phyloP scores from a whole-genome alignment of 495 filamentous ascomycete genomes.

The Xylaria nigripes region DNA sequence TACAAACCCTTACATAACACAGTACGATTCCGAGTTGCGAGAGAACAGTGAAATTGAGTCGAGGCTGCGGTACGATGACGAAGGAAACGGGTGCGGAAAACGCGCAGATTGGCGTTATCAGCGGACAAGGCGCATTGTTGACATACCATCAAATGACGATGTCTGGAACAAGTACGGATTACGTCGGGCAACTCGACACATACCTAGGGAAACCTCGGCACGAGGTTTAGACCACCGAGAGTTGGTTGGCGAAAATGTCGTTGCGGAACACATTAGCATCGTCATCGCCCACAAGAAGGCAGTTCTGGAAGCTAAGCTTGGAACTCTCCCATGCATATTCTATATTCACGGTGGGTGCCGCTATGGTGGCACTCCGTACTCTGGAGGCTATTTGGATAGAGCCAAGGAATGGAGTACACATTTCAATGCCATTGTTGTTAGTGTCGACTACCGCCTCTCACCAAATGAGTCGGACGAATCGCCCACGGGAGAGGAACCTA shows the following conservation, averaged over 20 bases:
- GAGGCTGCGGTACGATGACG: slow-evolving; percentile 1
- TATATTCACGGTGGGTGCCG: slow-evolving; percentile 9
- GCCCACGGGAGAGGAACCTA: slow-evolving; percentile 10
- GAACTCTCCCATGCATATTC: slow-evolving; percentile 10
- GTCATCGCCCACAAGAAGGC: slow-evolving; percentile 2
- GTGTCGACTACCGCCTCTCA: slow-evolving; percentile 12
- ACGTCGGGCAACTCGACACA: slow-evolving; percentile 1
- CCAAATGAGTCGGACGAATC: slow-evolving; percentile 9
- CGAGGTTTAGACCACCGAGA: slow-evolving; percentile 1
- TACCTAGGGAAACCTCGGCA: neutral
- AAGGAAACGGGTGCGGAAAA: neutral
- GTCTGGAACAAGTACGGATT: neutral
- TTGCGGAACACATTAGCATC: slow-evolving; percentile 13
- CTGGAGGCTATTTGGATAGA: slow-evolving; percentile 5
- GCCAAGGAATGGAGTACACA: slow-evolving; percentile 4
- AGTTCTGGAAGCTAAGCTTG: neutral
- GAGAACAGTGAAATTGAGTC: slow-evolving; percentile 4
- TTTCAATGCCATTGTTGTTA: slow-evolving; percentile 8
- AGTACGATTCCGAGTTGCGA: slow-evolving; percentile 3
- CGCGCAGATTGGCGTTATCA: slow-evolving; percentile 9
- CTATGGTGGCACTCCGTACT: slow-evolving; percentile 11
- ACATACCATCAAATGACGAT: neutral
- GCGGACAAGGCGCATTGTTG: slow-evolving; percentile 2
- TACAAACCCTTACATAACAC: slow-evolving; percentile 5
- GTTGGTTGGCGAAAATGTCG: slow-evolving; percentile 4